Percentiles rank a stretch among this genome's conserved stretches.
phyloP scores from a whole-genome alignment of 2,329 filamentous ascomycete genomes.

The Stemphylium lycopersici region DNA sequence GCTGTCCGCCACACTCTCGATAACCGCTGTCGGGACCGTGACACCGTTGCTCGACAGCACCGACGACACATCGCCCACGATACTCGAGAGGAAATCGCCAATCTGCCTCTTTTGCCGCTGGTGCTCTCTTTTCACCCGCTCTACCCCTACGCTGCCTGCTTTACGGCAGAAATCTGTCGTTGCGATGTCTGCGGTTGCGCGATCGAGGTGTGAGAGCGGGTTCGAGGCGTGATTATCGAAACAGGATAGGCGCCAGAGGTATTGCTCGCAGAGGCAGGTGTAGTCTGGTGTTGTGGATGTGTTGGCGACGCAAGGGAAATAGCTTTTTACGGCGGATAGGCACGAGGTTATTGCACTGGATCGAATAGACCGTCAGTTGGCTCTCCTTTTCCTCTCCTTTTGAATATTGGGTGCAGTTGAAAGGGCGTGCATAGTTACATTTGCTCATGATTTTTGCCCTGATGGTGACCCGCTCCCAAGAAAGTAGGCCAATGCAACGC shows the following conservation, averaged over 20 bases:
- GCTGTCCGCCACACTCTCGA: slow-evolving; percentile 4
- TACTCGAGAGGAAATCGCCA: slow-evolving; percentile 11
- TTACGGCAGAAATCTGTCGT: slow-evolving; percentile 8
- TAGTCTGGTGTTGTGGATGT: neutral
- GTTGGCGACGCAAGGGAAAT: slow-evolving; percentile 10
- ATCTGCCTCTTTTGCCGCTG: slow-evolving; percentile 16
- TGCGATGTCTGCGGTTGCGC: neutral
- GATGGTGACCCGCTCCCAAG: no score
- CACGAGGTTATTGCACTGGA: slow-evolving; percentile 13
- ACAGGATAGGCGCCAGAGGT: slow-evolving; percentile 20
- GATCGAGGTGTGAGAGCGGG: slow-evolving; percentile 2
- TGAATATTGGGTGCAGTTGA: no score
- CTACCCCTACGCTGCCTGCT: slow-evolving; percentile 12
- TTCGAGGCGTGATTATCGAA: slow-evolving; percentile 16
- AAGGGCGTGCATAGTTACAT: slow-evolving; percentile 1
- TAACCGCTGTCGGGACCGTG: slow-evolving; percentile 6
- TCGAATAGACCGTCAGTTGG: neutral
- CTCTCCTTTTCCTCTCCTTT: neutral
- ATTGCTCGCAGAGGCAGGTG: slow-evolving; percentile 20
- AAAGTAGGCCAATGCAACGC: no score
- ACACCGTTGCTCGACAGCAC: slow-evolving; percentile 12
- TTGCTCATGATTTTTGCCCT: neutral
- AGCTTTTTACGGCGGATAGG: slow-evolving; percentile 6
- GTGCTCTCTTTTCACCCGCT: slow-evolving; percentile 5
- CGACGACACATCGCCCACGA: slow-evolving; percentile 15